Base-by-base conservation (phyloP, 306 rosid genomes). In the Hippophae rhamnoides region DNA sequence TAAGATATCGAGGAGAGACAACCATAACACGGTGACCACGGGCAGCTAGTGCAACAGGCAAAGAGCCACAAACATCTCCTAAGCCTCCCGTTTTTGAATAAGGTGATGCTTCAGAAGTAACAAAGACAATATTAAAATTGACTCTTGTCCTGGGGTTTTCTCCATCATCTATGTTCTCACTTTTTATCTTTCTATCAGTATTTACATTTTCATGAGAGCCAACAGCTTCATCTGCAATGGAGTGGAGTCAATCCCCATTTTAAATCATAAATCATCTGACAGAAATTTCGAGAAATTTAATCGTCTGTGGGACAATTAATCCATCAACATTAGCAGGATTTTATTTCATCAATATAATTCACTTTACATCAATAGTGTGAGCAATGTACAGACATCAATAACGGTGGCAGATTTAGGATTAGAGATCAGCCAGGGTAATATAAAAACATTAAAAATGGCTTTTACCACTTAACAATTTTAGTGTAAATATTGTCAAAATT, bases 1-100 rank as follows among this genome's bases (percentile, higher is more conserved):
- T 79, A 31, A 63, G 63, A 71, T 89, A 89, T 66, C 84, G 82
- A 1, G 97, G 97, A 14, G 92, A 83, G 65, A 89, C 68, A 66
- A 89, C 97, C 97, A 89, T 89, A 26, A 86, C 97, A 50, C 92
- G 89, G 65, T 89, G 97, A 18, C 95, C 97, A 0, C 92, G 87
- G 47, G 68, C 72, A 9, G 89, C 97, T 11, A 89, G 74, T 38
- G 89, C 89, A 58, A 81, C 68, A 11, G 97, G 95, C 79, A 89
- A 73, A 64, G 97, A 86, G 52, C 97, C 97, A 76, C 95, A 89
- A 58, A 89, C 97, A 89, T 89, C 97, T 43, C 81, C 97, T 57
- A 89, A 79, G 12, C 97, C 97, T 54, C 95, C 97, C 0, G 97
- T 86, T 78, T 89, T 89, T 2, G 95, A 89, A 80, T 83, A 89